phyloP scores from a whole-genome alignment of 208 protist species.

The Angomonas ambiguus region DNA sequence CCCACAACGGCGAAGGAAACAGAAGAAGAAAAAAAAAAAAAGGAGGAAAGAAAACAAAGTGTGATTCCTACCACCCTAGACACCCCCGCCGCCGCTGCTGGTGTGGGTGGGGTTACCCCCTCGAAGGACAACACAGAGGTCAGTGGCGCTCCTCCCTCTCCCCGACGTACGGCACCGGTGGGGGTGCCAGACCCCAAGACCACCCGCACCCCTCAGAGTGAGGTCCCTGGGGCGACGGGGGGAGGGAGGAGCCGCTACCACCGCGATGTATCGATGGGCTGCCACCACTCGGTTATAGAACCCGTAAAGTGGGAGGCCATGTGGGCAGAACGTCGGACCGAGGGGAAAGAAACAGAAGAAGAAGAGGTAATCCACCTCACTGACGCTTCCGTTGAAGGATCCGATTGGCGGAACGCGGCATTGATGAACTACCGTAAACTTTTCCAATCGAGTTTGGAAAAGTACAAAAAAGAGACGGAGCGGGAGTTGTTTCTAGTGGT shows the following conservation, averaged over 20 bases:
- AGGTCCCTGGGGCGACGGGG: too few species aligned
- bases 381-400: background rate
- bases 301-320: too few species aligned
- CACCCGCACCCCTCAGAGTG: background rate
- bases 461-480: background rate
- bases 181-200: background rate
- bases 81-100: background rate
- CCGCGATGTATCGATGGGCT: background rate
- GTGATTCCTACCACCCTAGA: background rate
- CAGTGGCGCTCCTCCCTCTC: too few species aligned
- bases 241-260: too few species aligned
- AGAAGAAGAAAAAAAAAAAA: conserved; percentile 1
- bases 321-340: background rate
- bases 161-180: too few species aligned
- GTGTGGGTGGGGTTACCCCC: background rate
- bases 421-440: too few species aligned
- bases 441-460: background rate
- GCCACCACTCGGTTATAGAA: too few species aligned
- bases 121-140: too few species aligned
- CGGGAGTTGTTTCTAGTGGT: background rate
- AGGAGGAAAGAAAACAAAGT: background rate
- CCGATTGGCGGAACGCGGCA: too few species aligned
- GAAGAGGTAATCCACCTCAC: background rate
- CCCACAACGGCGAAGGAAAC: too few species aligned
- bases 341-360: background rate